phyloP scores from a whole-genome alignment of 176 grass and related monocot genomes.

The Alloteropsis semialata region DNA sequence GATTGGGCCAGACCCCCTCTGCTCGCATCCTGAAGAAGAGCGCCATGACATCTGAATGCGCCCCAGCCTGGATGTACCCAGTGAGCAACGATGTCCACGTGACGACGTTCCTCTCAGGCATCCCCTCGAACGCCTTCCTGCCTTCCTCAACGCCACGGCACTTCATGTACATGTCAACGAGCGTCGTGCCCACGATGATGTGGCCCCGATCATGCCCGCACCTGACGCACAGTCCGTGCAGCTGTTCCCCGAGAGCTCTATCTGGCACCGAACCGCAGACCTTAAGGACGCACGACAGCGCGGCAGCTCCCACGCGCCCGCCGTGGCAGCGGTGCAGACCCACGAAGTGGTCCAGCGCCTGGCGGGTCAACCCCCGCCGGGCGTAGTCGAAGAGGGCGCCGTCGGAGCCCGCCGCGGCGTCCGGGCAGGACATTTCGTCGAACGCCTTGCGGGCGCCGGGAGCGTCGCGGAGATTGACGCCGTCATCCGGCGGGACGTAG shows the following conservation, averaged over 20 bases:
- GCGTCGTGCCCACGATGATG: constrained; percentile 34
- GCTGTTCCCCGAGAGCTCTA: constrained; percentile 36
- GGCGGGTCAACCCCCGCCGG: not conserved
- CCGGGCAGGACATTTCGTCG: constrained; percentile 35
- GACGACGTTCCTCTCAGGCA: constrained; percentile 43
- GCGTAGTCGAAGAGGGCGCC: not conserved
- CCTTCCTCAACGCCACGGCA: not conserved
- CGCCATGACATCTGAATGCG: not conserved
- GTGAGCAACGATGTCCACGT: constrained; percentile 49
- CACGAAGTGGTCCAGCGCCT: constrained; percentile 38
- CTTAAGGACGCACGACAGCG: constrained; percentile 34
- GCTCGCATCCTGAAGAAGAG: constrained; percentile 58
- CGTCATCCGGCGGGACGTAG: not conserved
- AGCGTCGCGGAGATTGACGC: not conserved
- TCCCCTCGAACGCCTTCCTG: constrained; percentile 38
- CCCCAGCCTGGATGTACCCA: constrained; percentile 13
- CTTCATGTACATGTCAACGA: constrained; percentile 57
- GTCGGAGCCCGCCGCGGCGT: not conserved
- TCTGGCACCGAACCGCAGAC: constrained; percentile 21
- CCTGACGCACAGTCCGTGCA: constrained; percentile 52
- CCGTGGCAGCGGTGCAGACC: not conserved
- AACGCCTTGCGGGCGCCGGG: constrained; percentile 28
- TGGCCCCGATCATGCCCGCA: constrained; percentile 18
- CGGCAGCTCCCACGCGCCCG: not conserved
- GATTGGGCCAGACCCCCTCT: constrained; percentile 36